These are phyloP conservation scores for Amanita molliuscula DNA, from an alignment of 768 basidiomycete species.

Conservation along the genomic window DNA sequence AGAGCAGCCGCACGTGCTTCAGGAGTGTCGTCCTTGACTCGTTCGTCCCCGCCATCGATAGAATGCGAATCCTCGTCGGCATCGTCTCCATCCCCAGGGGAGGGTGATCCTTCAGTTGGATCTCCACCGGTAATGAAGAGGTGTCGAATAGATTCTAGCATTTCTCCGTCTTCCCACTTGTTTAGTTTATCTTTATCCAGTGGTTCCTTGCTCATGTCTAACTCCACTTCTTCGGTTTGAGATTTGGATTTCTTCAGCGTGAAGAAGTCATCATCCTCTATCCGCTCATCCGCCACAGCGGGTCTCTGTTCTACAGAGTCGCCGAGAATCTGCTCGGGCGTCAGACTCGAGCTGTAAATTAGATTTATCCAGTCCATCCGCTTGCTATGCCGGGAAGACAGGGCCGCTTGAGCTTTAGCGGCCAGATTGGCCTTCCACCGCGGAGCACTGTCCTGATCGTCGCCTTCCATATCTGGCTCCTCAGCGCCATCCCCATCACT, in stretches of 20 bases:
- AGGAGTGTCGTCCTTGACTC: constrained; percentile 19
- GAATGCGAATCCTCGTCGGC: constrained; percentile 29
- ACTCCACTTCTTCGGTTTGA: constrained; percentile 32
- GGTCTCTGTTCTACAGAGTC: constrained; percentile 19
- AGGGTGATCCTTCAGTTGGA: constrained; percentile 25
- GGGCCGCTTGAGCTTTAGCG: constrained; percentile 27
- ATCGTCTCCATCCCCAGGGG: constrained; percentile 29
- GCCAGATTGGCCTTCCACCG: constrained; percentile 69
- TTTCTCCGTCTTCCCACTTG: constrained; percentile 78
- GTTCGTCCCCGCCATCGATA: constrained; percentile 22
- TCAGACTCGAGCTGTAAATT: constrained; percentile 64
- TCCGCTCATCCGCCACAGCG: constrained; percentile 16
- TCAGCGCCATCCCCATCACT: constrained; percentile 35
- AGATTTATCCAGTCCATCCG: constrained; percentile 76
- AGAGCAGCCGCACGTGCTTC: constrained; percentile 41
- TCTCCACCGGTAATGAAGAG: constrained; percentile 83
- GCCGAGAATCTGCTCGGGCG: constrained; percentile 55
- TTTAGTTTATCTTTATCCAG: constrained; percentile 40
- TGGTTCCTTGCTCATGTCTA: constrained; percentile 63
- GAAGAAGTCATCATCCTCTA: constrained; percentile 67
- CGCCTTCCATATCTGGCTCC: constrained; percentile 26
- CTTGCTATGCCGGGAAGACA: constrained; percentile 27
- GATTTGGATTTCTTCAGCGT: constrained; percentile 32
- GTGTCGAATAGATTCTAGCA: constrained; percentile 77
- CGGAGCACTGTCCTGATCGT: constrained; percentile 37